Conservation (phyloP, 192 early-diverging fungal species). For the Backusella westeae region DNA sequence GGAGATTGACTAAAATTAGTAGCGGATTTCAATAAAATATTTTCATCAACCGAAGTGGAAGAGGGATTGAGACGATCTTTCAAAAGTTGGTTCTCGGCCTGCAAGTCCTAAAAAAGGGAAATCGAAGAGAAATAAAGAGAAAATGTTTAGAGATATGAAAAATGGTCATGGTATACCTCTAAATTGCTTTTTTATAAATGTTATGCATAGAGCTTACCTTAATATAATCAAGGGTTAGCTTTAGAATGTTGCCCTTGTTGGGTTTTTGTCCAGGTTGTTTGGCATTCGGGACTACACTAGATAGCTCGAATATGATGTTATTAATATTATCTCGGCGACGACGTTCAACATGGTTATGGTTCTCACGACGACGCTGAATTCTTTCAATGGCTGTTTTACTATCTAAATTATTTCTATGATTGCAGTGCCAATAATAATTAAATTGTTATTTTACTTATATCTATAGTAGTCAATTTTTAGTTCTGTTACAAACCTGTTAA, state of each 20-base stretch:
- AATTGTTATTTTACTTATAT: no score
- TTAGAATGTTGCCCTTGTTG: conserved; percentile 72
- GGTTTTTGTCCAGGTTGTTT: conserved; percentile 55
- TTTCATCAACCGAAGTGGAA: background rate
- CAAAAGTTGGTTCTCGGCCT: conserved; percentile 14
- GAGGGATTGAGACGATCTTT: conserved; percentile 7
- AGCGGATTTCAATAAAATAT: conserved; percentile 1
- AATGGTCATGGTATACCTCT: background rate
- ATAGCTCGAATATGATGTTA: conserved; percentile 66
- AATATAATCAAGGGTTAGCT: conserved; percentile 62
- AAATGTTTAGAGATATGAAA: background rate
- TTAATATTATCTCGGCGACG: conserved; percentile 75
- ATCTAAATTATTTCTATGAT: conserved; percentile 29
- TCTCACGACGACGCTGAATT: conserved; percentile 70
- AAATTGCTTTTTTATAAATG: background rate
- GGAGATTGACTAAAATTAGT: background rate
- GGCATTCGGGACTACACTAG: conserved; percentile 61
- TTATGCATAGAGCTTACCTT: conserved; percentile 26
- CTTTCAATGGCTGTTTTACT: conserved; percentile 67
- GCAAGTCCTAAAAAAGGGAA: conserved; percentile 14
- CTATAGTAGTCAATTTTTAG: no score
- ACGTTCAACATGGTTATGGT: conserved; percentile 76
- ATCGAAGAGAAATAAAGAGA: background rate
- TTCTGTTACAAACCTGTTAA: conserved; percentile 22
- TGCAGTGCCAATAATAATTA: background rate